Base-by-base conservation (phyloP, 139 green algal species). In the Chlamydomonas incerta region DNA sequence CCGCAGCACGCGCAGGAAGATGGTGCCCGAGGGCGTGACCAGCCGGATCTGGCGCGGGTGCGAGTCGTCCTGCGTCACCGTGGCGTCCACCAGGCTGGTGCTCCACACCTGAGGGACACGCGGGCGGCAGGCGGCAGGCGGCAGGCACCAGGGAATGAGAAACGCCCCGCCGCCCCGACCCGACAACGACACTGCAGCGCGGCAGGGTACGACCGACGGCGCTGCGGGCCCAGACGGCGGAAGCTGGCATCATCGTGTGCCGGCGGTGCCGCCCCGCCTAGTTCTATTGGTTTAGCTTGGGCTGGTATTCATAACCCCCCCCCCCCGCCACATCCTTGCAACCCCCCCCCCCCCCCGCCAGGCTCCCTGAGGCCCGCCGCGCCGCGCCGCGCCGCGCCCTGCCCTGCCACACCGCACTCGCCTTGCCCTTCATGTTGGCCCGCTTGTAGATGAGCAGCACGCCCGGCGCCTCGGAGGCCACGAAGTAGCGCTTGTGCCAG, bases 371-470 rank as follows among this genome's bases (percentile, higher is more conserved):
- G 6, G 41, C 41, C 41, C 41, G 41, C 41, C 5, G 41, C 41
- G 8, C 41, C 41, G 41, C 41, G 41, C 6, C 41, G 23, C 0
- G n/a, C 74, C 37, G 23, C 28, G n/a, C n/a, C n/a, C n/a, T n/a
- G n/a, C n/a, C n/a, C n/a, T n/a, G n/a, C n/a, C n/a, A n/a, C 57
- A 29, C 15, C 57, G 15, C 50, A 57, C 60, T 24, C 60, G 89
- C 79, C 86, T 92, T 88, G 62, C 89, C 89, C 82, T 88, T 90
- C 79, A 89, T 87, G 89, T 88, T 90, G 67, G 86, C 74, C 2
- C 88, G 80, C 82, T 90, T 92, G 82, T 90, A 93, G 79, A 92
- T 90, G 21, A 90, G 81, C 74, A 94, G 80, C 41, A 91, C 77
- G 31, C 91, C 91, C 3, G 91, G 91, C 15, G 87, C 75, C 71